Evolutionary conservation across 345 rosid genomes (phyloP), one percentile per base, ranked within the genome.

Genomic region (Euclidium syriacum): DNA sequence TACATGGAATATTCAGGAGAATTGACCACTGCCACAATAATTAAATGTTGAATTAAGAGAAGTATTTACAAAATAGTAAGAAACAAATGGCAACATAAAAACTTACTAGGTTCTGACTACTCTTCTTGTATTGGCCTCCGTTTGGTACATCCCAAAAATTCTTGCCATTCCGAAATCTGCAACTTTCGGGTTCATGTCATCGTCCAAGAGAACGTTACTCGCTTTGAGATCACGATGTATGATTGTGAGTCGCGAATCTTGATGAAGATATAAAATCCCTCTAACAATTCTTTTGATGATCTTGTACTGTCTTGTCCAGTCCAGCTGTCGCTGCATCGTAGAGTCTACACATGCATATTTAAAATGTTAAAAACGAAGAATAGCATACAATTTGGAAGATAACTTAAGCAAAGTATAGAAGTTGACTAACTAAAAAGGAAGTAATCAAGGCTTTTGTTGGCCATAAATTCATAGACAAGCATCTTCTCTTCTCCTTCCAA

Each of bases 91-190:
- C 5, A 18, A 46, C 7, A 15, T 1, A 16, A 39, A 19, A 24
- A 46, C 60, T 66, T 73, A 79, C 86, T 40, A 67, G 26, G n/a
- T n/a, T n/a, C n/a, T n/a, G n/a, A n/a, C n/a, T n/a, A n/a, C n/a
- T n/a, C n/a, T n/a, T n/a, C n/a, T 29, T 1, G 77, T 78, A 10
- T 68, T 61, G 4, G 65, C 77, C 40, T 68, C 69, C 42, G 59
- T 43, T 35, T 78, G 44, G 14, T 59, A 54, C 42, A n/a, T 56
- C 12, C 62, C 36, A 25, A 71, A 75, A 25, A 75, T 71, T 49
- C 49, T 64, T 1, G 79, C 82, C 64, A 56, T 63, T 24, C 70
- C 79, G 11, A 78, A n/a, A n/a, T n/a, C n/a, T n/a, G n/a, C n/a
- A n/a, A n/a, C n/a, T n/a, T n/a, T n/a, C n/a, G n/a, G n/a, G n/a